Conservation (phyloP, 2,329 filamentous ascomycete species). For the Phaeosphaeriaceae sp. region DNA sequence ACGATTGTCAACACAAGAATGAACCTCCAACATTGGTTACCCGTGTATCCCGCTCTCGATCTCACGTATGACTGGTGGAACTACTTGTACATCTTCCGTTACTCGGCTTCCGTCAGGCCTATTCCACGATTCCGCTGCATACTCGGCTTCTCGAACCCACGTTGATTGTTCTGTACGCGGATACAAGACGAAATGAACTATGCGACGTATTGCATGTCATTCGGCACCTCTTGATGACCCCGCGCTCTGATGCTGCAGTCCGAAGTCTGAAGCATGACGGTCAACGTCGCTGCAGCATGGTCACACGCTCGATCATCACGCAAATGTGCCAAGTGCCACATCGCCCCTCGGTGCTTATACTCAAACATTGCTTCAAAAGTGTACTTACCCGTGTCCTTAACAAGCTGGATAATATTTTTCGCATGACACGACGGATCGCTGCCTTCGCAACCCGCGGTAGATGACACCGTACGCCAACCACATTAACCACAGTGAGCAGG, state of each 20-base stretch:
- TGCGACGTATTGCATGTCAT: too few species aligned
- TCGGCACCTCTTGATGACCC: too few species aligned
- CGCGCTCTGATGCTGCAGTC: too few species aligned
- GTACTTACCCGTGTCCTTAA: not conserved
- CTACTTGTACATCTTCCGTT: not conserved
- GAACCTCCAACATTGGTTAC: slow-evolving; percentile 3
- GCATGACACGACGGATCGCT: not conserved
- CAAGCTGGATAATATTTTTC: not conserved
- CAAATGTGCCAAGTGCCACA: too few species aligned
- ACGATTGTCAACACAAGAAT: slow-evolving; percentile 27
- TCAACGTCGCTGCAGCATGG: too few species aligned
- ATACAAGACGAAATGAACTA: too few species aligned
- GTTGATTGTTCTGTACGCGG: not conserved
- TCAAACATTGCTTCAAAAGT: too few species aligned
- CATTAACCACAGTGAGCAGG: not conserved
- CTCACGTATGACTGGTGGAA: not conserved
- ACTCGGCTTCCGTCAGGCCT: not conserved
- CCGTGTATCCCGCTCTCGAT: not conserved
- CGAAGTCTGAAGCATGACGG: too few species aligned
- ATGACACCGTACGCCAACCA: not conserved
- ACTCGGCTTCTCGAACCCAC: not conserved
- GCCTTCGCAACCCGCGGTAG: not conserved
- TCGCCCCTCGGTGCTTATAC: too few species aligned
- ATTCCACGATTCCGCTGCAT: not conserved
- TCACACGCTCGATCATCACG: too few species aligned